Evolutionary conservation across 305 asterid genomes (phyloP), one percentile per base, ranked within the genome.

Genomic region (Solanum chacoense): DNA sequence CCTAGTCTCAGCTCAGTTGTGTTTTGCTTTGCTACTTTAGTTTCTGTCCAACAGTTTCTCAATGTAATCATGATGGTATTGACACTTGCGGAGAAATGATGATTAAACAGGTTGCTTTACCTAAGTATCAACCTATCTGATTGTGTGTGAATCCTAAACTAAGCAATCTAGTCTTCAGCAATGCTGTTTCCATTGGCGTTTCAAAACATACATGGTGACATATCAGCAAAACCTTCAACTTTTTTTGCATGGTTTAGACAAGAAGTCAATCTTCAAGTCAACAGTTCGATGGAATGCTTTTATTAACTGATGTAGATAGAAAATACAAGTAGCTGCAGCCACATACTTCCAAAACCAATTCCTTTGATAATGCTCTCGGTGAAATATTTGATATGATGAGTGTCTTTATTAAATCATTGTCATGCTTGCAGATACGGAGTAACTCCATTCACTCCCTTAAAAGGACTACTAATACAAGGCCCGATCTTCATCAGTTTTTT

Each of bases 401-500:
- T 59, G 75, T 84, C 34, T 59, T 84, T 84, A 84, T 59, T 22
- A 84, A 32, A 84, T 84, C 75, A 84, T 11, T 84, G 9, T 59
- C 87, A 55, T 84, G 20, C 75, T 84, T 92, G 92, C 98, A 97
- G 99, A 87, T 88, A 95, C 89, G 97, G 98, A 72, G 99, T 98
- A 88, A 90, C 96, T 86, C 96, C 98, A 71, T 95, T 94, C 88
- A 94, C 99, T 85, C 99, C 98, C 73, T 42, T 96, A 88, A 95
- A 90, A 91, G 99, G 99, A 90, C 77, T 98, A 88, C 88, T 98
- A n/a, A 89, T 95, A 87, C 93, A 96, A 88, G 99, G 93, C 75
- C 99, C 99, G 36, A 38, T 98, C 87, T 98, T 98, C 86, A 88
- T 95, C 92, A 89, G 96, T 90, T 95, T 96, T 91, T 96, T 96